Evolutionary conservation across 2,329 filamentous ascomycete species (phyloP).

Genomic region (Stagonosporopsis rhizophila): DNA sequence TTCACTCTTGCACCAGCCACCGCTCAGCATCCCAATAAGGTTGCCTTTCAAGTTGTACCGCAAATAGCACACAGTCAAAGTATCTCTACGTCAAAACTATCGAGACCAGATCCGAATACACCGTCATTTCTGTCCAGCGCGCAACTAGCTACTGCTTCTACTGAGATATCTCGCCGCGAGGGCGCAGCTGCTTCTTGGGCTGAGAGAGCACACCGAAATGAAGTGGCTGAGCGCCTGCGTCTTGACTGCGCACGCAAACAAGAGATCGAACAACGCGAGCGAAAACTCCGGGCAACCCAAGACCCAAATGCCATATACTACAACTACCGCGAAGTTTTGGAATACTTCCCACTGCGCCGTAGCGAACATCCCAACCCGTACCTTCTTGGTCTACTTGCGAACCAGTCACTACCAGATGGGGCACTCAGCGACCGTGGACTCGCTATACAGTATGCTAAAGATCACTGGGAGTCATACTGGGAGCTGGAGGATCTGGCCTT

Average conservation of each 20-base stretch:
- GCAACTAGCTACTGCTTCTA: background rate
- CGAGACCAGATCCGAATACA: background rate
- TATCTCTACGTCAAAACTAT: background rate
- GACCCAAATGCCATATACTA: slow-evolving; percentile 17
- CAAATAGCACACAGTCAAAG: background rate
- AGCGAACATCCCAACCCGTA: slow-evolving; percentile 14
- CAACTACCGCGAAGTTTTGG: slow-evolving; percentile 15
- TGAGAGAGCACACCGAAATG: background rate
- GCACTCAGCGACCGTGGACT: slow-evolving; percentile 14
- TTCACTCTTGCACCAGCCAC: background rate
- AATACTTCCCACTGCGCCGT: slow-evolving; percentile 4
- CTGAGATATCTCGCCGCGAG: background rate
- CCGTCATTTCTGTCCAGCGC: background rate
- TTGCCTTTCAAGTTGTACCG: background rate
- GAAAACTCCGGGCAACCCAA: slow-evolving; percentile 3
- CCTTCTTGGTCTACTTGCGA: slow-evolving; percentile 14
- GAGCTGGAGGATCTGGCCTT: background rate
- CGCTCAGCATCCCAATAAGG: background rate
- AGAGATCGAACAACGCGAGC: background rate
- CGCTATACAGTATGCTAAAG: slow-evolving; percentile 21
- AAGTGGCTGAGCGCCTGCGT: background rate
- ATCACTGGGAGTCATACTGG: slow-evolving; percentile 18
- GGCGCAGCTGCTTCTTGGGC: background rate
- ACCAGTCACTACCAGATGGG: slow-evolving; percentile 15
- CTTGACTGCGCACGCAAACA: background rate